A percentile compares a stretch with the other conserved stretches of the same genome.
Conservation (phyloP, 179 eudicot species). For the Beta macrorhiza region DNA sequence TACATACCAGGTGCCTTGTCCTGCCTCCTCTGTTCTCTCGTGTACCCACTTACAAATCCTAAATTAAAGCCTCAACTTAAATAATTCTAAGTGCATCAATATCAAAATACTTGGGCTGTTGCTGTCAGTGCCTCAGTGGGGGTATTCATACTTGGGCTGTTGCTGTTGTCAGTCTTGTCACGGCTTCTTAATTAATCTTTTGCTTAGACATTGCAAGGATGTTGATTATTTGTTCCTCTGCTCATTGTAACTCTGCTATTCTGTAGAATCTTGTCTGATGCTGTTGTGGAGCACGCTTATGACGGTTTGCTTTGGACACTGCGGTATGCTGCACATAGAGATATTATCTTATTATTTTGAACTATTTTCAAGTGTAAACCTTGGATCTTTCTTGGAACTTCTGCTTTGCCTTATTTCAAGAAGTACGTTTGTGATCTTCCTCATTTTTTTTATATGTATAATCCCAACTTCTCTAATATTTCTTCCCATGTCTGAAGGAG, state of each 20-base stretch:
- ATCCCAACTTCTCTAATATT: conserved; percentile 11
- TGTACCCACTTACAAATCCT: not conserved
- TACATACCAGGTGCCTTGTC: not conserved
- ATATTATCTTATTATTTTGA: not conserved
- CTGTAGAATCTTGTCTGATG: conserved; percentile 66
- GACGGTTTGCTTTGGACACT: conserved; percentile 87
- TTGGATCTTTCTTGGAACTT: not conserved
- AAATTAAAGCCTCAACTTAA: not conserved
- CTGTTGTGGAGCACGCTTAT: conserved; percentile 67
- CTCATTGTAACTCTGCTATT: conserved; percentile 16
- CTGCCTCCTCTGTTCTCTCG: not conserved
- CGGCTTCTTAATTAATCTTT: not conserved
- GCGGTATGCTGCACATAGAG: conserved; percentile 50
- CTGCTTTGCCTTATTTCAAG: not conserved
- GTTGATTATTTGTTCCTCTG: conserved; percentile 15
- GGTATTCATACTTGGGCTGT: not conserved
- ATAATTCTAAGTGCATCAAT: too few relatives aligned
- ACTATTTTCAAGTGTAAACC: conserved; percentile 1
- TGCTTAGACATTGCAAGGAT: not conserved
- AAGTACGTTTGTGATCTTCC: not conserved
- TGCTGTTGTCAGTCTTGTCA: not conserved
- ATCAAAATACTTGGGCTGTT: not conserved
- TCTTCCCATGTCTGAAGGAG: conserved; percentile 55
- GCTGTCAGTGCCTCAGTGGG: not conserved
- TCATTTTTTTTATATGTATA: conserved; percentile 6